Evolutionary conservation across 768 basidiomycete species (phyloP), one percentile per base, ranked within the genome.

Genomic region (Cystofilobasidium ferigula): DNA sequence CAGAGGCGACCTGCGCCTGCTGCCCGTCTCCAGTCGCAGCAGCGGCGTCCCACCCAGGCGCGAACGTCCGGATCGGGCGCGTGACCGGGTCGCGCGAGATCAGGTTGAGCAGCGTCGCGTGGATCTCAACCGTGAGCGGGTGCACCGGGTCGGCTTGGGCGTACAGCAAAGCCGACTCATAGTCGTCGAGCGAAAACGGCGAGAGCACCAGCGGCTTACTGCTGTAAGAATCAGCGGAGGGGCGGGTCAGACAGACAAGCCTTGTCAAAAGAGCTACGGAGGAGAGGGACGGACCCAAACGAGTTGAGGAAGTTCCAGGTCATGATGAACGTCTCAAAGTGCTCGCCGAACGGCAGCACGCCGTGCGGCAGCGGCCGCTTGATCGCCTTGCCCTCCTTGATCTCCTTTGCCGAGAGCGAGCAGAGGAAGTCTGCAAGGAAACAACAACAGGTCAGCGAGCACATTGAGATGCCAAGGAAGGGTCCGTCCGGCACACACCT

Each of bases 301-400:
- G 91, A 86, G 61, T 89, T 86, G 63, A 98, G 76, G 76, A 94
- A 94, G 76, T 89, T 92, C 93, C 93, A 99, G 12, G 84, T 79
- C 86, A 89, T 86, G 35, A 98, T 77, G 75, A 97, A 90, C 12
- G 81, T 78, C 74, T 97, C 93, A 69, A 95, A 94, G 16, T 81
- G 78, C 14, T 70, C 71, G 8, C 69, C 73, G 61, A 89, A 89
- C 5, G 89, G 86, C 60, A 90, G 77, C 16, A 70, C 61, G 30
- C 59, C 57, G 28, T 58, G 51, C 18, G 64, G 57, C 26, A n/a
- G 71, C 28, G 89, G 89, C 67, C 86, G 80, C 71, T 80, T 81
- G 34, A 85, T 75, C 70, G 81, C 84, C 76, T 83, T 80, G 9
- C 89, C 88, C 4, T 85, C 83, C 72, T 86, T 87, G 77, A 84